These are phyloP conservation scores for Fusarium mangiferae DNA, from an alignment of 2,329 filamentous ascomycete genomes.

Conservation along the genomic window DNA sequence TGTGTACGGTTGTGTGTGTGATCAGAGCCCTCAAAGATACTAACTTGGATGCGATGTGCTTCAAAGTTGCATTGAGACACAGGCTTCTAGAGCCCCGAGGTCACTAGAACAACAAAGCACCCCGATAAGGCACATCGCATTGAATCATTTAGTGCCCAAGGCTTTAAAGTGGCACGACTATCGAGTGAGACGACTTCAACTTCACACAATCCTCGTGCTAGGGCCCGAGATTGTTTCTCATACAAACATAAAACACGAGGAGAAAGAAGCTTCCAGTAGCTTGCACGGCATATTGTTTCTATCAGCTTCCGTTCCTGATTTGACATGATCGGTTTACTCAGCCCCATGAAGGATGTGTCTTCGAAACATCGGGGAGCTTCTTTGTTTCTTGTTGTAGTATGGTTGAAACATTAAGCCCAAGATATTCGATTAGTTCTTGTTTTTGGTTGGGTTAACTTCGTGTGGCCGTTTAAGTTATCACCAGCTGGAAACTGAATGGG, in stretches of 20 bases:
- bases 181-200: not conserved
- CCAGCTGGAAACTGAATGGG: not conserved
- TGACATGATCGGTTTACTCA: constrained; percentile 15
- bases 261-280: not conserved
- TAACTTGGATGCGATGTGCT: not conserved
- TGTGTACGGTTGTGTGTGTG: not conserved
- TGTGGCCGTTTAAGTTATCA: constrained; percentile 7
- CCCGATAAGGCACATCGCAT: not conserved
- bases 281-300: constrained; percentile 5
- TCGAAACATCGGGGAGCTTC: constrained; percentile 1
- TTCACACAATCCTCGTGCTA: constrained; percentile 10
- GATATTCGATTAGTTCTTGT: not conserved
- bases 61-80: not conserved
- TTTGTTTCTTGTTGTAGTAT: constrained; percentile 5
- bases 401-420: constrained; percentile 11
- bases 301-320: constrained; percentile 6
- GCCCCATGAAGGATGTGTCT: not conserved
- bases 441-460: not conserved
- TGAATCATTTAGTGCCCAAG: not conserved
- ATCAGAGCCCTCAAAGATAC: not conserved
- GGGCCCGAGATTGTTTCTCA: constrained; percentile 21
- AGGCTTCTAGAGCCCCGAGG: not conserved
- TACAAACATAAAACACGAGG: constrained; percentile 21
- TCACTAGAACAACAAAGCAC: not conserved
- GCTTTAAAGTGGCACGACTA: not conserved